Conservation (phyloP, 1,284 basidiomycete genomes). For the Tilletia caries region DNA sequence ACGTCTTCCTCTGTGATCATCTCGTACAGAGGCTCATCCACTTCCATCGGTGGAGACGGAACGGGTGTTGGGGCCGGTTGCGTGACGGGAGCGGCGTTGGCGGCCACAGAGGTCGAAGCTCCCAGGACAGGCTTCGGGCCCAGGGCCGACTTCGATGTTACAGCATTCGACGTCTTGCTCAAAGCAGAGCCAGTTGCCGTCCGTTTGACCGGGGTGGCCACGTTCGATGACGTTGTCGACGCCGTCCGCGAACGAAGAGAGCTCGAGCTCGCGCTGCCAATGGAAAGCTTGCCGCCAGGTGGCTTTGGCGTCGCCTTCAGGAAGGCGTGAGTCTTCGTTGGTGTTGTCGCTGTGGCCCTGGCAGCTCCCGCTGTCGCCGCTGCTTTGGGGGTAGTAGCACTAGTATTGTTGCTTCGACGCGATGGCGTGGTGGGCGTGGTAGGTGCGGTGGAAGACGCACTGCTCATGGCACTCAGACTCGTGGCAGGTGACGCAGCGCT, state of each 20-base stretch:
- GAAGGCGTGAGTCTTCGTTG: slow-evolving; percentile 25
- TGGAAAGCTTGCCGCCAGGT: slow-evolving; percentile 18
- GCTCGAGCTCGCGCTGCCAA: slow-evolving; percentile 18
- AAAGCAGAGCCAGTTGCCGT: slow-evolving; percentile 3
- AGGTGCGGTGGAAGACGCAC: slow-evolving; percentile 2
- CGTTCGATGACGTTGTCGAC: neutral
- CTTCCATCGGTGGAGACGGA: neutral
- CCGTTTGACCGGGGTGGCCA: slow-evolving; percentile 14
- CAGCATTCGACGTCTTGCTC: neutral
- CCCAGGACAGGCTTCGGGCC: neutral
- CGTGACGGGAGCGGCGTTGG: neutral
- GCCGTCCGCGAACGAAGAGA: neutral
- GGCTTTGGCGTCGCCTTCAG: slow-evolving; percentile 32
- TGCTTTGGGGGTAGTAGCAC: neutral
- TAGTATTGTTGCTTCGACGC: neutral
- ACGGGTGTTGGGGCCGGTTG: neutral
- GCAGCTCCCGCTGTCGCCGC: neutral
- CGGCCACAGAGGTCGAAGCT: neutral
- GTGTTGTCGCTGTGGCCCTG: slow-evolving; percentile 17
- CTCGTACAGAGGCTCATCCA: neutral
- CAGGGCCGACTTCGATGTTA: neutral
- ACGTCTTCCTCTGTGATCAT: neutral
- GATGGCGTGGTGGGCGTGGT: slow-evolving; percentile 9
- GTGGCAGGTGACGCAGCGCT: neutral
- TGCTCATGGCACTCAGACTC: neutral